Percentiles rank a stretch among this genome's conserved stretches.
Evolutionary conservation across 257 asterid genomes (phyloP).

Genomic region (Lycium barbarum): DNA sequence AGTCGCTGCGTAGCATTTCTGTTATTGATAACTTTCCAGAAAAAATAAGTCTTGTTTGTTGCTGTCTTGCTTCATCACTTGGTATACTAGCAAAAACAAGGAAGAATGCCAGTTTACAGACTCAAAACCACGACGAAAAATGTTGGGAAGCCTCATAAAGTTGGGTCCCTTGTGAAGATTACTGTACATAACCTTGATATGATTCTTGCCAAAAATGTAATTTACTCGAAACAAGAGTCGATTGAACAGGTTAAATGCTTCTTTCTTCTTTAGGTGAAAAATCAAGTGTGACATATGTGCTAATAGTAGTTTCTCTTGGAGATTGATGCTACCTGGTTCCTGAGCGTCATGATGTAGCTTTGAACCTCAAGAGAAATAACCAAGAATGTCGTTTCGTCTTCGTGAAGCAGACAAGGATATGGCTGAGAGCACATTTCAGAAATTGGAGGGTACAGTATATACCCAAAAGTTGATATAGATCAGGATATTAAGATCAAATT

Average conservation of each 20-base stretch:
- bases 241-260: background rate
- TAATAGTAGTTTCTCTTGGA: background rate
- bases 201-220: constrained; percentile 27
- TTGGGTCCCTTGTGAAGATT: constrained; percentile 22
- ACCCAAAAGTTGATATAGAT: background rate
- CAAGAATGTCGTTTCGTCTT: background rate
- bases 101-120: background rate
- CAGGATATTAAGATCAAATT: background rate
- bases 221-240: constrained; percentile 9
- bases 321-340: constrained; percentile 22
- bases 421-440: background rate
- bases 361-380: background rate
- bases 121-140: background rate
- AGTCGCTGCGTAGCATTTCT: constrained; percentile 77
- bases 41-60: constrained; percentile 51
- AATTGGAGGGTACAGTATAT: background rate
- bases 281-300: background rate
- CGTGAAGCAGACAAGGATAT: background rate
- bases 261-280: background rate
- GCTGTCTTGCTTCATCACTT: constrained; percentile 18
- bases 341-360: background rate
- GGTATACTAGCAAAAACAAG: background rate
- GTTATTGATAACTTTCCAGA: constrained; percentile 86
- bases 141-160: constrained; percentile 8
- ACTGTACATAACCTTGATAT: background rate